Conservation (phyloP, 495 filamentous ascomycete genomes). For the Cercophora sp. region DNA sequence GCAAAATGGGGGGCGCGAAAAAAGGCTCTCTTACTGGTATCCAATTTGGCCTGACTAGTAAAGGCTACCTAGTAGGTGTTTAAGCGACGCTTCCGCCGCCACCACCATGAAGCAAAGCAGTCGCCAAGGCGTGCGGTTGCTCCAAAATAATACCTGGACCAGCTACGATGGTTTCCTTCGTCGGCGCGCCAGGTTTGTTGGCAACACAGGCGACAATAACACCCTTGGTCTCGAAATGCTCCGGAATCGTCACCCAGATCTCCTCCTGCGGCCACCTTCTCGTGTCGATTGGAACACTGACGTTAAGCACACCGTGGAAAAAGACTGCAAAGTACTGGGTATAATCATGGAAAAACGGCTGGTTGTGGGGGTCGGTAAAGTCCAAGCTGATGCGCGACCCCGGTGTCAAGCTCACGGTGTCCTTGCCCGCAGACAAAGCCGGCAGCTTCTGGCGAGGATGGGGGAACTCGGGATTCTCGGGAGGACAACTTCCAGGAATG, state of each 20-base stretch:
- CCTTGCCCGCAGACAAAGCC: constrained; percentile 31
- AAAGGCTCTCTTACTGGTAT: no score
- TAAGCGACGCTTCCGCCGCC: no score
- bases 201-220: constrained; percentile 46
- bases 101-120: constrained; percentile 10
- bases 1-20: no score
- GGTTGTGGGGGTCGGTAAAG: constrained; percentile 36
- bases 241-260: constrained; percentile 41
- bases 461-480: constrained; percentile 47
- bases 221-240: constrained; percentile 45
- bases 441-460: constrained; percentile 43
- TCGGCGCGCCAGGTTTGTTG: constrained; percentile 42
- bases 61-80: no score
- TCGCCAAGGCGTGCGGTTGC: constrained; percentile 29
- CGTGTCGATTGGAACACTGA: constrained; percentile 45
- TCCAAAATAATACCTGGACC: constrained; percentile 38
- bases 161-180: constrained; percentile 37
- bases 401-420: constrained; percentile 37
- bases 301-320: constrained; percentile 44
- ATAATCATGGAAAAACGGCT: constrained; percentile 35
- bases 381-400: constrained; percentile 40
- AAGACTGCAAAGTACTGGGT: constrained; percentile 50
- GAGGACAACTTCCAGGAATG: constrained; percentile 46
- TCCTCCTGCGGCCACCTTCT: constrained; percentile 21
- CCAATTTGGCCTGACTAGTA: no score